Evolutionary conservation across 768 basidiomycete species (phyloP), one percentile per base, ranked within the genome.

Genomic region (Mycena metata): DNA sequence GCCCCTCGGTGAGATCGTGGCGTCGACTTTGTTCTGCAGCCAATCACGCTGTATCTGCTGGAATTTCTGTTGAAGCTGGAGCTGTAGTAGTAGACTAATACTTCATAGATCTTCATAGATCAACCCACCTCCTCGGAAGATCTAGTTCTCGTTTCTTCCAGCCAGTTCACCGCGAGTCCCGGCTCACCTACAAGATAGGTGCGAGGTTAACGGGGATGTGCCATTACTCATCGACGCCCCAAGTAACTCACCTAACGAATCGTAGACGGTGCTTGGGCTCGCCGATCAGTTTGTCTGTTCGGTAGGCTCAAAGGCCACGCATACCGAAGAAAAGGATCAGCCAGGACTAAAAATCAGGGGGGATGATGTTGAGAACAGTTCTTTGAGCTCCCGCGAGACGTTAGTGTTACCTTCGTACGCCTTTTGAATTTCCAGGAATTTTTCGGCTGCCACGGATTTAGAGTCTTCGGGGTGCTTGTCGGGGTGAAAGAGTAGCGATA

Each of bases 401-500:
- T 50, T 35, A 19, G 55, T 17, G 30, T 23, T 72, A 90, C 92
- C 87, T 86, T 95, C 89, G 76, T 95, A 95, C 15, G 95, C 94
- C 70, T 90, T 91, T 70, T 95, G 93, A 23, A 96, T 85, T 76
- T 91, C 88, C 19, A 91, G 83, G 69, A 96, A 95, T 56, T 86
- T 86, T 36, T 84, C 83, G 26, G 89, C 86, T 0, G 95, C 93
- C 1, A 87, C 83, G 55, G 80, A 83, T 74, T 87, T 89, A 66
- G 83, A 79, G 19, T 77, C 76, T 59, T 87, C 85, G 74, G 83
- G 85, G 66, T 95, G 92, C 75, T 91, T 91, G 84, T 97, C 95
- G 0, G 95, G 95, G 72, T 97, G 95, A 70, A 93, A 94, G 21
- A 91, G 80, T 33, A 95, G 84, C 5, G 94, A 95, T 30, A 96